Evolutionary conservation across 495 filamentous ascomycete genomes (phyloP), one percentile per base, ranked within the genome.

Genomic region (Penicillium alfredii): DNA sequence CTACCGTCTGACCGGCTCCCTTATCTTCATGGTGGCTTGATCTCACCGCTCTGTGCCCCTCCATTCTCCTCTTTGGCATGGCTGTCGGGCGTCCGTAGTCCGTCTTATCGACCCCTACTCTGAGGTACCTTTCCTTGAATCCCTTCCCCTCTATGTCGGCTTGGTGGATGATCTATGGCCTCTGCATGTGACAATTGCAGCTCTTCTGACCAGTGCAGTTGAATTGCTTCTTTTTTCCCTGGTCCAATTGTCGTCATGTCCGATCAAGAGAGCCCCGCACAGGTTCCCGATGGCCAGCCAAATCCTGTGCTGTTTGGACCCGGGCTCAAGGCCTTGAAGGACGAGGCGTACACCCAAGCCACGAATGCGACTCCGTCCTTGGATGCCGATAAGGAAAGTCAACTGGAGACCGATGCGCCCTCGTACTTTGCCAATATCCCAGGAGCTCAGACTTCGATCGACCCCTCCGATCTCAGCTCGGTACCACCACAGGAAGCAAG

Each of bases 401-500:
- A 35, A 9, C 25, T 46, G 4, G 30, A 39, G 12, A 46, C 33
- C 19, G 50, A 56, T 49, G 39, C 34, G 15, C 52, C 48, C 12
- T 60, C 62, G 14, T 58, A 57, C 40, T 59, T 64, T 41, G 38
- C 51, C 23, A 49, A 33, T 42, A 44, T 50, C 23, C 56, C 57
- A 35, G 63, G 59, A 49, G 45, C 45, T 34, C 35, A 49, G 8
- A 31, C 44, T 44, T 33, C 44, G 24, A 18, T 36, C 3, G 35
- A 40, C 33, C 12, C 49, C 16, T 41, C 48, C 11, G 47, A 56
- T 39, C 40, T 34, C 22, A 37, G 44, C 18, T 28, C 64, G 54
- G 41, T 66, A 54, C 50, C 51, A 46, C 38, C 63, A 33, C 59
- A 78, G 44, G 58, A 70, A 10, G 68, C 63, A 3, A 70, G 66